Conservation (phyloP, 306 rosid genomes). For the Heteromeles arbutifolia region DNA sequence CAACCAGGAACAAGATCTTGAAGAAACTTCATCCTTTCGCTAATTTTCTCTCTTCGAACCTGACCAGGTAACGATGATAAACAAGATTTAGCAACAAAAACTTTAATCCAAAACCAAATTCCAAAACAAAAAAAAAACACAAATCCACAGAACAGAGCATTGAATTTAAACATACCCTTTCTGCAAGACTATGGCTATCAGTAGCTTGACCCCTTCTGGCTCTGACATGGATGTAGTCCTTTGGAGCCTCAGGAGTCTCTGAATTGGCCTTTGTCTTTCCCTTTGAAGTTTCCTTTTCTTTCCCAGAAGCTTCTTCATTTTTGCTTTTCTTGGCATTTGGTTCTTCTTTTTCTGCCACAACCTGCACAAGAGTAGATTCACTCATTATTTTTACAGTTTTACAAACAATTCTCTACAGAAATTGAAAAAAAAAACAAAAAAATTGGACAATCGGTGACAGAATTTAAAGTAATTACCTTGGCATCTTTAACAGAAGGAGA, state of each 20-base stretch:
- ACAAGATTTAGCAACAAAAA: conserved; percentile 5
- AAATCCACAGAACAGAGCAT: neutral
- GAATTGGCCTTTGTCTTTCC: conserved; percentile 33
- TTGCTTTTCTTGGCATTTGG: conserved; percentile 40
- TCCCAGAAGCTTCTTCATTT: conserved; percentile 28
- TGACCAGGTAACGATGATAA: conserved; percentile 16
- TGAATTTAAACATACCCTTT: conserved; percentile 46
- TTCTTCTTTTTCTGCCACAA: conserved; percentile 23
- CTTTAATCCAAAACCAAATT: neutral
- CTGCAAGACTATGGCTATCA: conserved; percentile 95
- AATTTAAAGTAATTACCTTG: conserved; percentile 22
- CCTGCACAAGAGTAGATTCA: conserved; percentile 11
- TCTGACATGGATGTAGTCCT: conserved; percentile 88
- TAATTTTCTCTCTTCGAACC: conserved; percentile 93
- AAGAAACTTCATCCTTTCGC: conserved; percentile 89
- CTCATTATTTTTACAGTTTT: conserved; percentile 2
- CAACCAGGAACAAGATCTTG: conserved; percentile 97
- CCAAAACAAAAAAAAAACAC: neutral
- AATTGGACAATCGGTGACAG: neutral
- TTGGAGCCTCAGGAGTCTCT: conserved; percentile 62
- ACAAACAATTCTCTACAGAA: neutral
- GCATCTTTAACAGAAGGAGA: conserved; percentile 25
- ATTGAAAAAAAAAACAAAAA: neutral
- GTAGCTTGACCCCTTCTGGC: conserved; percentile 98
- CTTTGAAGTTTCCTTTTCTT: conserved; percentile 32